Base-by-base conservation (phyloP, 2,329 filamentous ascomycete genomes). In the Pleurostoma richardsiae region DNA sequence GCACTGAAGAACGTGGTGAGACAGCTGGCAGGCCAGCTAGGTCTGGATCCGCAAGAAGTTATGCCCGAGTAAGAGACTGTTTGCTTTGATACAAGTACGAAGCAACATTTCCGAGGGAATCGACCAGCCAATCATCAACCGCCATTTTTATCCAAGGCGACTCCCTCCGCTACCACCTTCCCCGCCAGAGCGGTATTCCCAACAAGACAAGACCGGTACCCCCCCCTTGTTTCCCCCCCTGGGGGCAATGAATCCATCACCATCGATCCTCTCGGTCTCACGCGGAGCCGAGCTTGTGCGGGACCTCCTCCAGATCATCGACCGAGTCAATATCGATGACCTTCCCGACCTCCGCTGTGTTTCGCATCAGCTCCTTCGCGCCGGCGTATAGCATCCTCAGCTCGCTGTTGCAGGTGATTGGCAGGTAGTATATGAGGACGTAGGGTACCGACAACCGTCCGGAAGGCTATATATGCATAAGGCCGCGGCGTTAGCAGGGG, bases 331-430 rank as follows among this genome's bases (percentile, higher is more conserved):
- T 82, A 66, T 97, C 92, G 52, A 99, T 80, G 29, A 97, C 85
- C 56, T 81, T 82, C 45, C 86, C 85, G n/a, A 90, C 91, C 71
- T 96, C 90, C 49, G 88, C 88, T 46, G 89, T 95, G 62, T 89
- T 95, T 54, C 91, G 83, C 86, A 97, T 90, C 65, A 97, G 70
- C 71, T 99, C 94, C 69, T 96, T 96, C 40, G 94, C 94, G 38
- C 91, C 88, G 30, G 94, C 94, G 65, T 97, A 99, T 63, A 94
- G 73, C 94, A 97, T 97, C 56, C 89, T 83, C 61, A 87, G 74
- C 61, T 91, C 88, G 55, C 79, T 82, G 65, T 95, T 96, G 71
- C 89, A 94, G 42, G 92, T 96, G 44, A 85, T 86, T 6, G 94
- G 94, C 27, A 97, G 82, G 71, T 96, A 97, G 74, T 95, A 96